These are phyloP conservation scores for Alternaria alternata DNA, from an alignment of 2,329 filamentous ascomycete species.

Conservation along the genomic window DNA sequence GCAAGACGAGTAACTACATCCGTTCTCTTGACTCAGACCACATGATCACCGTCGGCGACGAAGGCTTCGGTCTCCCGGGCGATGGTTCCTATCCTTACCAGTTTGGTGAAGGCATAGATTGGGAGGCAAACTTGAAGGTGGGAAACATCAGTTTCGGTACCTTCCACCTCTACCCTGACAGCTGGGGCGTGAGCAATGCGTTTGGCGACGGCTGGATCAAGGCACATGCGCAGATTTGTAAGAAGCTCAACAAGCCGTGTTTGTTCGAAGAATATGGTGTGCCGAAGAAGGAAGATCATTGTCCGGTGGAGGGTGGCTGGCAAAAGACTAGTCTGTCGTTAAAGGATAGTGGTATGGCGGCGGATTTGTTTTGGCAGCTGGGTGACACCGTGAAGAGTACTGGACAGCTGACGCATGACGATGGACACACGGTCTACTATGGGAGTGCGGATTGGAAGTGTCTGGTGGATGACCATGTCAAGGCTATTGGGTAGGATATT, in stretches of 20 bases:
- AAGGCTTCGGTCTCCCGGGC: slow-evolving; percentile 61
- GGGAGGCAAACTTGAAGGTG: slow-evolving; percentile 61
- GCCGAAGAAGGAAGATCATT: slow-evolving; percentile 30
- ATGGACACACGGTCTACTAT: slow-evolving; percentile 46
- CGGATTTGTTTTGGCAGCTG: slow-evolving; percentile 47
- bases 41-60: slow-evolving; percentile 70
- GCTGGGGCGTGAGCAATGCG: slow-evolving; percentile 47
- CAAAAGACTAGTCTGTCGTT: slow-evolving; percentile 38
- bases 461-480: slow-evolving; percentile 40
- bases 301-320: slow-evolving; percentile 40
- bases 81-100: slow-evolving; percentile 63
- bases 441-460: slow-evolving; percentile 41
- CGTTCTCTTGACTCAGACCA: slow-evolving; percentile 68
- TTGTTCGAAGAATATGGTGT: slow-evolving; percentile 53
- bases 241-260: slow-evolving; percentile 50
- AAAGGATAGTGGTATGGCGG: slow-evolving; percentile 40
- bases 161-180: slow-evolving; percentile 61
- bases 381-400: slow-evolving; percentile 36
- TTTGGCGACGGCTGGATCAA: slow-evolving; percentile 59
- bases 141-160: slow-evolving; percentile 65
- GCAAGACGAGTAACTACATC: slow-evolving; percentile 66
- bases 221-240: slow-evolving; percentile 54
- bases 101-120: slow-evolving; percentile 61
- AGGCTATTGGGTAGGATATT: slow-evolving; percentile 29
- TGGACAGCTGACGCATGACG: slow-evolving; percentile 36